These are phyloP conservation scores for Hypoxylon cercidicola DNA, from an alignment of 495 filamentous ascomycete genomes.

Conservation along the genomic window DNA sequence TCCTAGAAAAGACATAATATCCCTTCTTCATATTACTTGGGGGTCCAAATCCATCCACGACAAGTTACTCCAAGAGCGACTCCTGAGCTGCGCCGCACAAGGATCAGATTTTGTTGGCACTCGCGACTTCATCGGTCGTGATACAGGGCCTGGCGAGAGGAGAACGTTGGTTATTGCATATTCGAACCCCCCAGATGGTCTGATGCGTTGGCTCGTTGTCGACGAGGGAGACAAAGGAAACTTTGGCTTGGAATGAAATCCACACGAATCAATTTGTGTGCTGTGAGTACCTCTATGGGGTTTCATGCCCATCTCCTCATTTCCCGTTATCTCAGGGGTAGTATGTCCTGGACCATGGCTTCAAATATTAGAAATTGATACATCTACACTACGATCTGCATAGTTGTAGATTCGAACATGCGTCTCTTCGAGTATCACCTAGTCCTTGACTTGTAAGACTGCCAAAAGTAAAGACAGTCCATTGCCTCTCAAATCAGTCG, in stretches of 20 bases:
- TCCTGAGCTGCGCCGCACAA: slow-evolving; percentile 4
- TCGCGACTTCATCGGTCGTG: neutral
- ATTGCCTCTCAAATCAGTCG: too few relatives aligned
- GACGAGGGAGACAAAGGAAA: slow-evolving; percentile 13
- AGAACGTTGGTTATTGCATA: slow-evolving; percentile 21
- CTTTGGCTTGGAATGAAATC: neutral
- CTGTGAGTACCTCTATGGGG: too few relatives aligned
- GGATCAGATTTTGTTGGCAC: neutral
- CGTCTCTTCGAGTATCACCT: too few relatives aligned
- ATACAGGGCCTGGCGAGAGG: slow-evolving; percentile 5
- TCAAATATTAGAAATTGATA: too few relatives aligned
- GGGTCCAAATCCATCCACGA: slow-evolving; percentile 14
- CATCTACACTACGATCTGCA: too few relatives aligned
- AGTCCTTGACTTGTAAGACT: too few relatives aligned
- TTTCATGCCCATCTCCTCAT: too few relatives aligned
- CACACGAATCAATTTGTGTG: neutral
- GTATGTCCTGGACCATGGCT: too few relatives aligned
- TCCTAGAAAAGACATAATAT: slow-evolving; percentile 1
- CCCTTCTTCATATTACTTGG: slow-evolving; percentile 24
- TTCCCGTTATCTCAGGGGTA: too few relatives aligned
- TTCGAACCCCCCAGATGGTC: slow-evolving; percentile 4
- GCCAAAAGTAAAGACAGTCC: too few relatives aligned
- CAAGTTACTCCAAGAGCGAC: neutral
- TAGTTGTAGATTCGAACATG: too few relatives aligned
- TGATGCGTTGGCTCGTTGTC: slow-evolving; percentile 21